Conservation (phyloP, 352 stramenopile genomes). For the Pythium chondricola region DNA sequence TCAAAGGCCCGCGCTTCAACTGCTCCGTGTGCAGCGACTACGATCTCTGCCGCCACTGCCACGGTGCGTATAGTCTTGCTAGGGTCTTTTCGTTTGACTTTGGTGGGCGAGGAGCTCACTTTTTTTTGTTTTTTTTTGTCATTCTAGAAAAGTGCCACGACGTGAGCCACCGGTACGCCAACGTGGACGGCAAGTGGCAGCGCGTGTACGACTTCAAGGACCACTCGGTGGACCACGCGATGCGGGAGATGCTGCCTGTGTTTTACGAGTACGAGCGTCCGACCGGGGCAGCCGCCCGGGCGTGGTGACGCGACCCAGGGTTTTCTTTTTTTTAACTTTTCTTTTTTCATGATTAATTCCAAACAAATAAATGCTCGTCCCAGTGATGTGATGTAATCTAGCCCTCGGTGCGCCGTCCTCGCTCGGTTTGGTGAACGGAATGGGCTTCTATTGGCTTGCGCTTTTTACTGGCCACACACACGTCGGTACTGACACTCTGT, state of each 20-base stretch:
- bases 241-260: constrained; percentile 66
- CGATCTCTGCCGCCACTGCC: constrained; percentile 56
- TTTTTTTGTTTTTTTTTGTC: background rate
- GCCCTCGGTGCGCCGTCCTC: no score
- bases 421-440: no score
- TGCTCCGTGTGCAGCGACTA: constrained; percentile 75
- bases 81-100: background rate
- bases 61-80: constrained; percentile 39
- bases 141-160: constrained; percentile 45
- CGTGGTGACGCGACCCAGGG: background rate
- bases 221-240: constrained; percentile 43
- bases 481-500: no score
- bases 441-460: no score
- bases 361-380: no score
- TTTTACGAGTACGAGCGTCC: constrained; percentile 47
- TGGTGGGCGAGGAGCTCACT: background rate
- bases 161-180: constrained; percentile 68
- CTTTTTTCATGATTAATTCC: no score
- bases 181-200: constrained; percentile 78
- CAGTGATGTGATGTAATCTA: no score
- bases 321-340: background rate
- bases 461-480: no score
- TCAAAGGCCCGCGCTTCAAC: constrained; percentile 67
- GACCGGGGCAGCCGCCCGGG: background rate
- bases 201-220: constrained; percentile 71